Evolutionary conservation across 2,329 filamentous ascomycete species (phyloP).

Genomic region (Phialophora chinensis): DNA sequence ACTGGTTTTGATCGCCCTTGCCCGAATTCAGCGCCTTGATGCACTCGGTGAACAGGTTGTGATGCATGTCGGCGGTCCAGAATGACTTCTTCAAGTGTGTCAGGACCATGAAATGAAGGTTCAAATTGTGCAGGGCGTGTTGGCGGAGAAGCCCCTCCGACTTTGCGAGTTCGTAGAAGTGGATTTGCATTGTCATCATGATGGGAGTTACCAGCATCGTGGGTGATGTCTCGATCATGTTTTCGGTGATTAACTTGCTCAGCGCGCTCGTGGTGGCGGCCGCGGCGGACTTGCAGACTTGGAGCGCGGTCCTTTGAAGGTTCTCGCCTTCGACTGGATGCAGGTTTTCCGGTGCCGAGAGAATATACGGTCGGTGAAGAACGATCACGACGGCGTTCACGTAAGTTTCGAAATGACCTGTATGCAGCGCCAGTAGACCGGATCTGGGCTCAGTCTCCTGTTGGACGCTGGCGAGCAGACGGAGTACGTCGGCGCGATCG

Average conservation of each 20-base stretch:
- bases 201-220: slow-evolving; percentile 22
- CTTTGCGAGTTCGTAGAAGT: slow-evolving; percentile 27
- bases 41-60: slow-evolving; percentile 30
- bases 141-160: slow-evolving; percentile 24
- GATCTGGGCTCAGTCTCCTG: slow-evolving; percentile 26
- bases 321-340: slow-evolving; percentile 19
- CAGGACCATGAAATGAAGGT: slow-evolving; percentile 31
- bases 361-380: slow-evolving; percentile 43
- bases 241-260: slow-evolving; percentile 37
- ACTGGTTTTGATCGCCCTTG: slow-evolving; percentile 4
- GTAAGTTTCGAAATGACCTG: slow-evolving; percentile 6
- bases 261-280: slow-evolving; percentile 42
- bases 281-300: slow-evolving; percentile 41
- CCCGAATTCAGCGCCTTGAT: slow-evolving; percentile 26
- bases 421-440: slow-evolving; percentile 2
- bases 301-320: slow-evolving; percentile 40
- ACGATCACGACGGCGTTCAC: slow-evolving; percentile 41
- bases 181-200: slow-evolving; percentile 31
- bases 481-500: slow-evolving; percentile 37
- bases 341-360: slow-evolving; percentile 37
- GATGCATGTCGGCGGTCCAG: slow-evolving; percentile 33
- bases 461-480: slow-evolving; percentile 33
- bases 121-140: slow-evolving; percentile 32
- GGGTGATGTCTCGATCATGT: slow-evolving; percentile 27
- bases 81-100: slow-evolving; percentile 32